Evolutionary conservation across 176 grass and related monocot genomes (phyloP), one percentile per base, ranked within the genome.

Genomic region (Musa beccarii): DNA sequence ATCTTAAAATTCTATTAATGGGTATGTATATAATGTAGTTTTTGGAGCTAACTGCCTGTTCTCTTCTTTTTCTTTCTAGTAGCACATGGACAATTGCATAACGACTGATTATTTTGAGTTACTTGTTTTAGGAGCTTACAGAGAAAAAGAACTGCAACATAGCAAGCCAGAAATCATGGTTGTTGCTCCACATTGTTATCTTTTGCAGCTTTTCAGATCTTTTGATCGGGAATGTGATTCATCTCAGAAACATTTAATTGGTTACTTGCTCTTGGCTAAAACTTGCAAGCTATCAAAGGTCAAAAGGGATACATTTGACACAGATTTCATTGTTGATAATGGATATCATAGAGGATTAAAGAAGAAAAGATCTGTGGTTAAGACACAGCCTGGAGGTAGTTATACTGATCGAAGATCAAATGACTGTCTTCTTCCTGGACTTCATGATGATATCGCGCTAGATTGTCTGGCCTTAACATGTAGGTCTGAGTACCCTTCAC

Each of bases 361-460:
- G 75, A 80, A 73, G 74, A 89, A 80, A 63, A 88, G 53, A 56
- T 80, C 74, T 83, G 56, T 73, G 66, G 59, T 63, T 3, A 89
- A 79, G 74, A 68, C 28, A 57, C 82, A 79, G 53, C 79, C 84
- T 21, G 77, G 84, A 67, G 80, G 77, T 63, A 53, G 81, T 81
- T 82, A 78, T 65, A 76, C 75, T 79, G 61, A 79, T 66, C 75
- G 54, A 28, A 79, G 86, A 77, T 92, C 93, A 53, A 87, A 78
- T 79, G 85, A 90, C 83, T 88, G 85, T 81, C 68, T 90, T 79
- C 78, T 96, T 72, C 83, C 93, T 13, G 87, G 89, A 61, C 87
- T 96, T 76, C 85, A 87, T 78, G 87, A 96, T 78, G 93, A 96
- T 70, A 66, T 90, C 78, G 74, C 89, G 54, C 85, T 92, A 80